A percentile compares a stretch with the other conserved stretches of the same genome.
Evolutionary conservation across 768 basidiomycete species (phyloP).

Genomic region (Mycena alexandri): DNA sequence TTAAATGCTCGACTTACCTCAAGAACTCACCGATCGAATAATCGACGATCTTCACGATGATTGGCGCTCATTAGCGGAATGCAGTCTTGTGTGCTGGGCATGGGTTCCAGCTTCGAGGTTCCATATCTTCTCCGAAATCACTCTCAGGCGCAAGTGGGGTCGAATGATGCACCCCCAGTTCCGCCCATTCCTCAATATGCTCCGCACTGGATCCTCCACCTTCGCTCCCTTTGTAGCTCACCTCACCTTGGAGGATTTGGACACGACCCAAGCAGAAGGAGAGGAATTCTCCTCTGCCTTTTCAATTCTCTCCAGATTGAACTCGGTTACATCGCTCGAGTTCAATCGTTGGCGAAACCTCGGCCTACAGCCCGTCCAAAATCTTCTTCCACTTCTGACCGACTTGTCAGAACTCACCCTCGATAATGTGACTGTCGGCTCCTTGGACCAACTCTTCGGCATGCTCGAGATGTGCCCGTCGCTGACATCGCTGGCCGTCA

Average conservation of each 20-base stretch:
- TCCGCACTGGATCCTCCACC: constrained; percentile 14
- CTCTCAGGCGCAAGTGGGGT: constrained; percentile 5
- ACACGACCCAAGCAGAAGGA: not conserved
- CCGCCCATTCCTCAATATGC: constrained; percentile 16
- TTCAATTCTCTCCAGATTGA: not conserved
- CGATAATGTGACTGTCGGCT: not conserved
- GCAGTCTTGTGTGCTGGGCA: constrained; percentile 23
- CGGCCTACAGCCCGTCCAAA: constrained; percentile 8
- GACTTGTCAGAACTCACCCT: constrained; percentile 7
- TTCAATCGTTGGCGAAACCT: constrained; percentile 10
- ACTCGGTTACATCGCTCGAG: constrained; percentile 3
- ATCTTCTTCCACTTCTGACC: constrained; percentile 5
- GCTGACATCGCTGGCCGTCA: constrained; percentile 5
- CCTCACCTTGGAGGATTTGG: constrained; percentile 14
- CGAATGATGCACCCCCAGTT: constrained; percentile 11
- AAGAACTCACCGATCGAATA: constrained; percentile 24
- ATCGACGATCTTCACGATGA: constrained; percentile 27
- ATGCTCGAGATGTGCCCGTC: constrained; percentile 19
- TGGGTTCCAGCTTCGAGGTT: constrained; percentile 25
- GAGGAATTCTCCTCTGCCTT: not conserved
- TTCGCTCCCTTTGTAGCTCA: constrained; percentile 15
- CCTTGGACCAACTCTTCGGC: constrained; percentile 8
- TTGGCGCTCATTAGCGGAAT: not conserved
- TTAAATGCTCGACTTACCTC: constrained; percentile 8
- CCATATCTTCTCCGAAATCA: constrained; percentile 20